Percentiles rank a stretch among this genome's conserved stretches.
Conservation (phyloP, 83 land plant genomes). For the Larix sibirica region DNA sequence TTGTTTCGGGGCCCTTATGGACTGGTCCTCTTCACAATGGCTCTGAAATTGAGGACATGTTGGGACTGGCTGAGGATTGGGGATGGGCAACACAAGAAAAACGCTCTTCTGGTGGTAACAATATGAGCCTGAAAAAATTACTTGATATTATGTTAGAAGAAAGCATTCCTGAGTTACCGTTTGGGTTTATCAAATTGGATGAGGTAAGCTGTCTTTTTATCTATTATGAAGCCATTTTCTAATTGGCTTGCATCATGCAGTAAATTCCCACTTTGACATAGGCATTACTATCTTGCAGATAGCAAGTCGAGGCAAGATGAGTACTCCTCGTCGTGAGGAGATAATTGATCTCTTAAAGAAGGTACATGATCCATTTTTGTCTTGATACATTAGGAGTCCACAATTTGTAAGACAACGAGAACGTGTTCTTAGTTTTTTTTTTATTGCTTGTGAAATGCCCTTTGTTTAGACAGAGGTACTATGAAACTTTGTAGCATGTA, state of each 20-base stretch:
- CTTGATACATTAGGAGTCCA: not conserved
- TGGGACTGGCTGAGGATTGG: slow-evolving; percentile 69
- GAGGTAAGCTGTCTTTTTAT: slow-evolving; percentile 53
- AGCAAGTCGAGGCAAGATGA: slow-evolving; percentile 65
- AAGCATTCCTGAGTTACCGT: slow-evolving; percentile 72
- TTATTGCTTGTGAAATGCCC: too few species aligned
- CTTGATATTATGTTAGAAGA: slow-evolving; percentile 83
- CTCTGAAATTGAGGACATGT: slow-evolving; percentile 53
- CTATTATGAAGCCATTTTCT: not conserved
- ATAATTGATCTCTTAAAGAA: slow-evolving; percentile 38
- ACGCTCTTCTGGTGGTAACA: slow-evolving; percentile 16
- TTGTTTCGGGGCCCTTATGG: slow-evolving; percentile 94
- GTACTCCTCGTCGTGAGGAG: slow-evolving; percentile 52
- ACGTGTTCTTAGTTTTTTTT: too few species aligned
- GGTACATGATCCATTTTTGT: slow-evolving; percentile 34
- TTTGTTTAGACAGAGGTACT: too few species aligned
- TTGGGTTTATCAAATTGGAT: slow-evolving; percentile 79
- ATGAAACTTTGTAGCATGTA: too few species aligned
- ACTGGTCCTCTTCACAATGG: slow-evolving; percentile 88
- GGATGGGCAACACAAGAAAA: slow-evolving; percentile 55
- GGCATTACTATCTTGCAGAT: slow-evolving; percentile 28
- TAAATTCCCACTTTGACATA: not conserved
- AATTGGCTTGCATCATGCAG: not conserved
- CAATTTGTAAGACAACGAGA: not conserved
- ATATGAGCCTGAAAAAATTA: slow-evolving; percentile 48